Evolutionary conservation across 1,284 basidiomycete species (phyloP).

Genomic region (Ustilago trichophora): DNA sequence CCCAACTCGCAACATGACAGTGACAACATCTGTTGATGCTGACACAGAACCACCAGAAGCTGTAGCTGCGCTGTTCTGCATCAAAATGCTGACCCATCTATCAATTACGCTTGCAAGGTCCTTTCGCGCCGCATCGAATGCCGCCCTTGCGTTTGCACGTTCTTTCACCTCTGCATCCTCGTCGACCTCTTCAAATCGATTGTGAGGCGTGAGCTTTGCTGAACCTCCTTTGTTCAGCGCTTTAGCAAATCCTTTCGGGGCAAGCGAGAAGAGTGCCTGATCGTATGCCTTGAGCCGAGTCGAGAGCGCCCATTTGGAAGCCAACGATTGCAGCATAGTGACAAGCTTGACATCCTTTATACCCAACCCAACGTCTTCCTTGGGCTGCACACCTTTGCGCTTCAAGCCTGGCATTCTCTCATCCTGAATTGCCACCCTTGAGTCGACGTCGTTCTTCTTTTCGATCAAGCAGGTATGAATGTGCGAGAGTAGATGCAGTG

Average conservation of each 20-base stretch:
- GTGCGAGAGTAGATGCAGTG: constrained; percentile 18
- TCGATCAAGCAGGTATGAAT: constrained; percentile 20
- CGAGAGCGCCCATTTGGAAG: constrained; percentile 31
- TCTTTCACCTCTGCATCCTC: constrained; percentile 18
- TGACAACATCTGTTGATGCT: constrained; percentile 27
- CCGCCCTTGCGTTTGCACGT: constrained; percentile 3
- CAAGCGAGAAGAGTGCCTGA: constrained; percentile 8
- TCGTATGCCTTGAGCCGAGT: constrained; percentile 33
- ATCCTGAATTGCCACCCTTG: constrained; percentile 16
- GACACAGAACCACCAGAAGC: not conserved
- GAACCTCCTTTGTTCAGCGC: not conserved
- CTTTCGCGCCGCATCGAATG: constrained; percentile 14
- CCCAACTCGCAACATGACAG: constrained; percentile 36
- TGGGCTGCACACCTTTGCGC: constrained; percentile 20
- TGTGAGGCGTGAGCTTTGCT: constrained; percentile 16
- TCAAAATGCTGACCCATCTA: constrained; percentile 13
- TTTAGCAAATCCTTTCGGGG: constrained; percentile 15
- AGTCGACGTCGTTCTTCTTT: constrained; percentile 25
- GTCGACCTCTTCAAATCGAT: constrained; percentile 40
- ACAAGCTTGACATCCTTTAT: constrained; percentile 41
- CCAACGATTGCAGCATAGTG: constrained; percentile 34
- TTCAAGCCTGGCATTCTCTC: constrained; percentile 6
- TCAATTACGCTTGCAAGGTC: constrained; percentile 13
- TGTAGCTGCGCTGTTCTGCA: not conserved
- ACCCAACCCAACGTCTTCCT: constrained; percentile 43